A percentile compares a stretch with the other conserved stretches of the same genome.
These are phyloP conservation scores for Barnettozyma siamensis DNA, from an alignment of 805 yeast genomes.

Conservation along the genomic window DNA sequence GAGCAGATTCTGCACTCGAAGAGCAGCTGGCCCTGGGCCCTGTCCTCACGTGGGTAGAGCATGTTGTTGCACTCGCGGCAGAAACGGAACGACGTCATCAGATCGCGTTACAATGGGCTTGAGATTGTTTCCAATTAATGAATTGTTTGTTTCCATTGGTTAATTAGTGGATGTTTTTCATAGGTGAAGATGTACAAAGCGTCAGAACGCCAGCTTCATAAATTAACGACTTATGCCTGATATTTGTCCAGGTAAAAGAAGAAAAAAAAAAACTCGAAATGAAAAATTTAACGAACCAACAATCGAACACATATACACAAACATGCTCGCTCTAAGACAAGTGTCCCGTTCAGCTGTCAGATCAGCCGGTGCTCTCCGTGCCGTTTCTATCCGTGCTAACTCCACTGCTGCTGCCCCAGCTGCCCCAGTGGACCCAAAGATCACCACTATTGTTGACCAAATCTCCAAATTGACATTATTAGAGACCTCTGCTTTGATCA, in stretches of 20 bases:
- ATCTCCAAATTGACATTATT: constrained; percentile 86
- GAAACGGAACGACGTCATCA: constrained; percentile 89
- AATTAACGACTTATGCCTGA: not conserved
- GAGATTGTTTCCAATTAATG: too few relatives aligned
- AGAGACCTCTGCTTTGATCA: constrained; percentile 85
- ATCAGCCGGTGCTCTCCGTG: constrained; percentile 16
- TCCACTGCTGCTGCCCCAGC: constrained; percentile 48
- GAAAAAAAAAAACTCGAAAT: not conserved
- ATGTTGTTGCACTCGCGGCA: constrained; percentile 96
- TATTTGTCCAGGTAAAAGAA: not conserved
- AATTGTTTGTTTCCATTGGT: not conserved
- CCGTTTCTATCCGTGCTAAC: constrained; percentile 30
- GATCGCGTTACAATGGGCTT: not conserved
- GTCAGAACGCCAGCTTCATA: not conserved
- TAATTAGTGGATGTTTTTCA: not conserved
- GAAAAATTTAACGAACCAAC: constrained; percentile 2
- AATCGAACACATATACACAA: not conserved
- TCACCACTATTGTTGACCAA: constrained; percentile 79
- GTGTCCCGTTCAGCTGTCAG: constrained; percentile 5
- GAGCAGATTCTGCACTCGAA: constrained; percentile 94
- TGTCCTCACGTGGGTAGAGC: constrained; percentile 96
- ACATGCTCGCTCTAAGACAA: constrained; percentile 6
- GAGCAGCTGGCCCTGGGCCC: constrained; percentile 58
- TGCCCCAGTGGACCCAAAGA: constrained; percentile 79
- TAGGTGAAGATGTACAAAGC: not conserved